These are phyloP conservation scores for Coelastrella sp. DNA, from an alignment of 139 green algal genomes.

Conservation along the genomic window DNA sequence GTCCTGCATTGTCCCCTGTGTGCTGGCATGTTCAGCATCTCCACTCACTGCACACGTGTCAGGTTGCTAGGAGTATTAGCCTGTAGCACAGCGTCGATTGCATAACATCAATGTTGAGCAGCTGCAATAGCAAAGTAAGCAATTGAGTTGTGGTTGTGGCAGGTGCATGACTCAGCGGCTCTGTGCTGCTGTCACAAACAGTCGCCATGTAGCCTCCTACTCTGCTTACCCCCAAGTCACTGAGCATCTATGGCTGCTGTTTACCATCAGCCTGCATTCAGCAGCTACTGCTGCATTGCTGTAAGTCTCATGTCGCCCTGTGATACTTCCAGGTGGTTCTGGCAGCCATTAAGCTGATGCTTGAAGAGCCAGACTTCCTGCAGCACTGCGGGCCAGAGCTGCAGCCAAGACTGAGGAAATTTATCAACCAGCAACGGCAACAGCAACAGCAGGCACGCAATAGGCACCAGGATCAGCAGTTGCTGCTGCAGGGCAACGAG, in stretches of 20 bases:
- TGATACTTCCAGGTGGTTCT: slow-evolving; percentile 17
- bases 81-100: no score
- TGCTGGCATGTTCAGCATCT: no score
- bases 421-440: slow-evolving; percentile 7
- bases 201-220: neutral
- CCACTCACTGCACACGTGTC: no score
- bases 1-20: no score
- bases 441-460: neutral
- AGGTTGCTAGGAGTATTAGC: no score
- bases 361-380: slow-evolving; percentile 25
- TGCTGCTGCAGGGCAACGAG: neutral
- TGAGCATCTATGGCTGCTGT: neutral
- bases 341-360: slow-evolving; percentile 23
- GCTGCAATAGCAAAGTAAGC: no score
- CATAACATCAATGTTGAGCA: no score
- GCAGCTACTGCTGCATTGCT: neutral
- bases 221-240: neutral
- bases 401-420: neutral
- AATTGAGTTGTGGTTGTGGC: no score
- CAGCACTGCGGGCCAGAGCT: slow-evolving; percentile 1
- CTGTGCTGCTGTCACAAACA: neutral
- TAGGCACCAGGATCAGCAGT: neutral
- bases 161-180: neutral
- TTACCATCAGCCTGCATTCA: neutral
- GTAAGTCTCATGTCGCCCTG: neutral